Conservation (phyloP, 768 basidiomycete genomes). For the Lyophyllum semitale region DNA sequence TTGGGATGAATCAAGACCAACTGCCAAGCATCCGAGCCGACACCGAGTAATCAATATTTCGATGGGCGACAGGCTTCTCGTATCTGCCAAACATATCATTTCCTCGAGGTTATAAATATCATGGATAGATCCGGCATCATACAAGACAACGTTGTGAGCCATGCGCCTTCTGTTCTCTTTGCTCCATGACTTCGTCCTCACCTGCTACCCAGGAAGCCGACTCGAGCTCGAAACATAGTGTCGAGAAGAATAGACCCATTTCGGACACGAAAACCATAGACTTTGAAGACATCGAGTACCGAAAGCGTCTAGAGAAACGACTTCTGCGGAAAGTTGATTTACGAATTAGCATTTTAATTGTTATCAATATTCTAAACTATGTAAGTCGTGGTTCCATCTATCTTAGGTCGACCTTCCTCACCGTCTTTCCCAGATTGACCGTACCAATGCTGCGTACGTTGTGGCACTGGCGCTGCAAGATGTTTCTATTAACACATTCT, state of each 20-base stretch:
- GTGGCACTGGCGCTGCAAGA: not conserved
- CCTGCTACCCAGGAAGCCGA: not conserved
- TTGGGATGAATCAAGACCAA: no score
- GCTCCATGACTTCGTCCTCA: not conserved
- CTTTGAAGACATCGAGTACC: not conserved
- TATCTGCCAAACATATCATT: no score
- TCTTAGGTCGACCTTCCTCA: not conserved
- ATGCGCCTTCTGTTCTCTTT: not conserved
- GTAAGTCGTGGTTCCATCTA: conserved; percentile 4
- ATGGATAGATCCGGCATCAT: no score
- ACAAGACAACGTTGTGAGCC: no score
- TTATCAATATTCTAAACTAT: conserved; percentile 25
- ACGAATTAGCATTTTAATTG: conserved; percentile 32
- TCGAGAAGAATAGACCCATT: not conserved
- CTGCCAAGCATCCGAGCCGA: no score
- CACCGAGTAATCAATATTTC: no score
- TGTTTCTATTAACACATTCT: not conserved
- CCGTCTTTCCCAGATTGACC: not conserved
- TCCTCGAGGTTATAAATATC: no score
- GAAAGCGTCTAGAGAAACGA: conserved; percentile 18
- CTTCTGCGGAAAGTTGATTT: conserved; percentile 39
- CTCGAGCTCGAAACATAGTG: not conserved
- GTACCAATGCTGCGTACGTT: not conserved
- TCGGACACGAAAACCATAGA: not conserved
- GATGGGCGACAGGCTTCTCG: no score